Percentiles rank a stretch among this genome's conserved stretches.
Conservation (phyloP, 169 alveolate genomes). For the Besnoitia besnoiti region DNA sequence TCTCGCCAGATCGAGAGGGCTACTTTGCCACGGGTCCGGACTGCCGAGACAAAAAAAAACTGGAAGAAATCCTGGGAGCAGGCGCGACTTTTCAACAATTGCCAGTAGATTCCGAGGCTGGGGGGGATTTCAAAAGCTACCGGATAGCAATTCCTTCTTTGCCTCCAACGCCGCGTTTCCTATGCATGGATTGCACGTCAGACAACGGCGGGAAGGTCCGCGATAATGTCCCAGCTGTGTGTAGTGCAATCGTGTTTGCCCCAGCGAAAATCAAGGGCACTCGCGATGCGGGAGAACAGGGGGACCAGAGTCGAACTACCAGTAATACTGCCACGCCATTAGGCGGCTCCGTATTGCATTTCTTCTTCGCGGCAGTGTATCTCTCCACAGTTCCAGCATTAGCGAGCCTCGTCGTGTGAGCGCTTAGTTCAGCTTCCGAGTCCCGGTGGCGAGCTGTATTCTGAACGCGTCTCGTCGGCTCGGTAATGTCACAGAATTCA, state of each 20-base stretch:
- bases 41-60: not conserved
- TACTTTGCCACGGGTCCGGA: not conserved
- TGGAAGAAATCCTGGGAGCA: not conserved
- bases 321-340: too few species aligned
- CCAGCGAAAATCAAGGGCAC: too few species aligned
- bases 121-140: not conserved
- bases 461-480: too few species aligned
- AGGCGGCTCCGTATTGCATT: too few species aligned
- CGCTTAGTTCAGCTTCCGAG: too few species aligned
- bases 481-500: too few species aligned
- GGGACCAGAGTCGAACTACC: too few species aligned
- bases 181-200: not conserved
- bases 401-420: too few species aligned
- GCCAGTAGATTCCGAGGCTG: not conserved
- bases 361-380: too few species aligned
- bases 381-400: too few species aligned
- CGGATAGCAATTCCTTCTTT: not conserved
- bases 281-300: too few species aligned
- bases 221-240: not conserved
- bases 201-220: not conserved
- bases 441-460: too few species aligned
- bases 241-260: not conserved
- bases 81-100: not conserved
- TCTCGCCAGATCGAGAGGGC: not conserved
- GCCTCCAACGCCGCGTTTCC: not conserved